These are phyloP conservation scores for Turnera subulata DNA, from an alignment of 345 rosid species.

Conservation along the genomic window DNA sequence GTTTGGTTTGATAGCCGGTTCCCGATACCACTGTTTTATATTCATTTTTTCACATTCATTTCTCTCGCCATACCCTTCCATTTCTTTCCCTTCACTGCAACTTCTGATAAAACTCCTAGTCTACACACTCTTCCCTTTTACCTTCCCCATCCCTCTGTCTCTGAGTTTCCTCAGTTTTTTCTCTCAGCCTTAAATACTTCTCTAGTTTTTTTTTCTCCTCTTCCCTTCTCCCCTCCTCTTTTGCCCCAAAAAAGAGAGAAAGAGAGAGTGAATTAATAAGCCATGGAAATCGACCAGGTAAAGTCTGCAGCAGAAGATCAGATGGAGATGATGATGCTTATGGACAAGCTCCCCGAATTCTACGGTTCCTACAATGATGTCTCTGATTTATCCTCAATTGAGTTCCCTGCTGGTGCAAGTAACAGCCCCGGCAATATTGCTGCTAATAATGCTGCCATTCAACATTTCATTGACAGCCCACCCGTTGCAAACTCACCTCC, in stretches of 20 bases:
- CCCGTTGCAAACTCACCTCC: slow-evolving; percentile 4
- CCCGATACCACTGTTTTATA: slow-evolving; percentile 29
- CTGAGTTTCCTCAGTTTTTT: slow-evolving; percentile 9
- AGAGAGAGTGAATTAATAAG: not conserved
- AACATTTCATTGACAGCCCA: slow-evolving; percentile 23
- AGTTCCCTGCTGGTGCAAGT: slow-evolving; percentile 18
- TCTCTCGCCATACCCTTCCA: slow-evolving; percentile 13
- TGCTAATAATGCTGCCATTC: not conserved
- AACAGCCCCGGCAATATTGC: slow-evolving; percentile 1
- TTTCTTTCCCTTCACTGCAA: slow-evolving; percentile 29
- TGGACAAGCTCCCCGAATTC: slow-evolving; percentile 37
- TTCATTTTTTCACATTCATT: slow-evolving; percentile 1
- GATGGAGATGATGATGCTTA: slow-evolving; percentile 39
- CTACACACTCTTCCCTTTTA: slow-evolving; percentile 26
- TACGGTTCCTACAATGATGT: slow-evolving; percentile 15
- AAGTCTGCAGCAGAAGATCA: slow-evolving; percentile 31
- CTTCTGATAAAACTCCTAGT: slow-evolving; percentile 39
- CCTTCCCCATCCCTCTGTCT: slow-evolving; percentile 42
- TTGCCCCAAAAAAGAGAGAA: not conserved
- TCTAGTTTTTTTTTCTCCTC: not conserved
- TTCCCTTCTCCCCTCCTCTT: not conserved
- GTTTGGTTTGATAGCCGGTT: slow-evolving; percentile 19
- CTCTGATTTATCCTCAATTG: slow-evolving; percentile 13
- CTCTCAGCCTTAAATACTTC: slow-evolving; percentile 10
- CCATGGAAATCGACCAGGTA: slow-evolving; percentile 43